Conservation (phyloP, 208 protist species). For the Trichomonas gallinae region DNA sequence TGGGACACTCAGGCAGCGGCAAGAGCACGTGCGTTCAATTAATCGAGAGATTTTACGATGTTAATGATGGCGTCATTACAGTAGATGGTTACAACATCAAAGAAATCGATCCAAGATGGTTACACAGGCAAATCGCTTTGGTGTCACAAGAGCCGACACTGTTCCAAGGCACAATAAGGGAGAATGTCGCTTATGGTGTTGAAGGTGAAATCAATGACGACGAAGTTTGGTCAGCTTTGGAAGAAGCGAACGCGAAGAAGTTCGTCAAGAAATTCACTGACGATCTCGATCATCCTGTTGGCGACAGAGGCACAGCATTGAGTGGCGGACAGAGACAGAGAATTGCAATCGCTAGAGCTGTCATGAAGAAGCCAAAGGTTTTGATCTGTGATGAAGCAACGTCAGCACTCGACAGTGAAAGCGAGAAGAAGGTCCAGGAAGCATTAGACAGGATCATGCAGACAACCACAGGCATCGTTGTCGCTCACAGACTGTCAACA, state of each 20-base stretch:
- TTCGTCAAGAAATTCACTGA: background rate
- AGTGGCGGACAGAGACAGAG: background rate
- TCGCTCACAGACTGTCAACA: conserved; percentile 15
- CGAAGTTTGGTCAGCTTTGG: background rate
- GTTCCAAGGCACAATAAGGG: conserved; percentile 51
- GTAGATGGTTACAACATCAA: conserved; percentile 71
- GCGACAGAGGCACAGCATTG: background rate
- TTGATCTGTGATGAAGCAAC: conserved; percentile 24
- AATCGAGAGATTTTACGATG: conserved; percentile 79
- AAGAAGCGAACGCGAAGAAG: background rate
- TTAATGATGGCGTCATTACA: conserved; percentile 58
- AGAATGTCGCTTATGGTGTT: conserved; percentile 46
- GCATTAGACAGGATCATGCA: background rate
- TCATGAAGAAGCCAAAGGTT: background rate
- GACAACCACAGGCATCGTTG: background rate
- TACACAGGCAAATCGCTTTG: conserved; percentile 68
- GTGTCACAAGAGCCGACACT: conserved; percentile 84
- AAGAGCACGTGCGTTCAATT: conserved; percentile 48
- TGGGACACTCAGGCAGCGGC: conserved; percentile 27
- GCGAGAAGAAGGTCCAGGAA: background rate
- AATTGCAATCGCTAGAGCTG: background rate
- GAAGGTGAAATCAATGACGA: background rate
- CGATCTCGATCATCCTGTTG: background rate
- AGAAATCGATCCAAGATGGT: conserved; percentile 53
- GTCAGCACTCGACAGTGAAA: background rate